phyloP scores from a whole-genome alignment of 2,329 filamentous ascomycete species.

The Colletotrichum neosansevieriae region DNA sequence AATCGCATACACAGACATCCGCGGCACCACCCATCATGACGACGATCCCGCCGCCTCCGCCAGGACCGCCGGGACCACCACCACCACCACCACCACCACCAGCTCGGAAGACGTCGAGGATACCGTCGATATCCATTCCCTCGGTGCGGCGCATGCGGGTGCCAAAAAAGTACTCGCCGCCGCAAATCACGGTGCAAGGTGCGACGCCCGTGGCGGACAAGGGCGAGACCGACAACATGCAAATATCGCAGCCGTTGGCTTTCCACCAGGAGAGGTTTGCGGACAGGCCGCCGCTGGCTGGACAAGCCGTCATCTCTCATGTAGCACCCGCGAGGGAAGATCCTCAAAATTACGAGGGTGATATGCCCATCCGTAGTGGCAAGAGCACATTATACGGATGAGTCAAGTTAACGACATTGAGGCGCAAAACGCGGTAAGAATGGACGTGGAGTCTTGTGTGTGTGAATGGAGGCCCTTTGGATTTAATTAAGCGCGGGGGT shows the following conservation, averaged over 20 bases:
- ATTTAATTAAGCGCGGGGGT: background rate
- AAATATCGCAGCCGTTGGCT: slow-evolving; percentile 48
- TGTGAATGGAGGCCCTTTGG: background rate
- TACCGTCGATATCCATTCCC: slow-evolving; percentile 39
- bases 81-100: no score
- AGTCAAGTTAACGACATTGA: no score
- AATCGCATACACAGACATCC: no score
- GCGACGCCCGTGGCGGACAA: slow-evolving; percentile 46
- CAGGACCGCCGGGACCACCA: no score
- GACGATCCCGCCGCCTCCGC: no score
- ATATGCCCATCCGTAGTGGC: slow-evolving; percentile 51
- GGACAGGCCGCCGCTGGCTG: slow-evolving; percentile 42
- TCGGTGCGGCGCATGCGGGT: no score
- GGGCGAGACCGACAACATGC: slow-evolving; percentile 43
- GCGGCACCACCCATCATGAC: no score
- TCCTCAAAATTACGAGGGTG: slow-evolving; percentile 38
- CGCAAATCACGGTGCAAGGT: slow-evolving; percentile 48
- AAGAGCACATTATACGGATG: slow-evolving; percentile 52
- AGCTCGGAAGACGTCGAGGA: slow-evolving; percentile 37
- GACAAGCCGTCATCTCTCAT: slow-evolving; percentile 21
- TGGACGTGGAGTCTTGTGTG: no score
- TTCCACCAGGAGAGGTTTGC: slow-evolving; percentile 44
- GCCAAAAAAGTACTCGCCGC: slow-evolving; percentile 57
- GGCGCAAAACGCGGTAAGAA: no score
- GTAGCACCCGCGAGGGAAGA: slow-evolving; percentile 22